Evolutionary conservation across 768 basidiomycete genomes (phyloP).

Genomic region (Boletus barrowsii): DNA sequence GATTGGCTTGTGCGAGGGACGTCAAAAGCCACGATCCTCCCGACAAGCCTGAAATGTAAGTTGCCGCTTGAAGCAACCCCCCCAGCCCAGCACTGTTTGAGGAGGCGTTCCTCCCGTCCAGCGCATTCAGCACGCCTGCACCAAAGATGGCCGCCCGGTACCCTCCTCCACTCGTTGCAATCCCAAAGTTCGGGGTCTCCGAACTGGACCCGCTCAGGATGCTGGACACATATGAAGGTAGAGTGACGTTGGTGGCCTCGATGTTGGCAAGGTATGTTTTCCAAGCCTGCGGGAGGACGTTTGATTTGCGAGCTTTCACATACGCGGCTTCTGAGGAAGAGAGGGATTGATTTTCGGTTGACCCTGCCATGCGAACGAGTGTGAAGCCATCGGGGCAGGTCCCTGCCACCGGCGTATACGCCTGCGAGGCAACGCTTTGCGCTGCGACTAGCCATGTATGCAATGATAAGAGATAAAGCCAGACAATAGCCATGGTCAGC

Average conservation of each 20-base stretch:
- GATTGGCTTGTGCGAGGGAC: slow-evolving; percentile 40
- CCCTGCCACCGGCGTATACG: slow-evolving; percentile 20
- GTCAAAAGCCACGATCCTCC: slow-evolving; percentile 40
- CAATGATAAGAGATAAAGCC: slow-evolving; percentile 11
- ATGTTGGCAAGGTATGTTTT: slow-evolving; percentile 38
- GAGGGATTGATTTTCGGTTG: slow-evolving; percentile 30
- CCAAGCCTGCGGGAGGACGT: slow-evolving; percentile 41
- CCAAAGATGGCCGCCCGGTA: slow-evolving; percentile 53
- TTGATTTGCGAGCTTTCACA: slow-evolving; percentile 28
- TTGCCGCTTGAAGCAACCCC: slow-evolving; percentile 50
- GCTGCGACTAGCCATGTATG: slow-evolving; percentile 9
- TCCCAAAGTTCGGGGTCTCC: slow-evolving; percentile 39
- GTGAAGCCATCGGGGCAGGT: slow-evolving; percentile 21
- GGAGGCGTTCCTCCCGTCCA: slow-evolving; percentile 49
- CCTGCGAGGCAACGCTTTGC: slow-evolving; percentile 21
- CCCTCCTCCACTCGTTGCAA: slow-evolving; percentile 57
- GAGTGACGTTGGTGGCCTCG: slow-evolving; percentile 23
- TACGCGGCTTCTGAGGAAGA: slow-evolving; percentile 36
- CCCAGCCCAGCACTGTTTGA: slow-evolving; percentile 41
- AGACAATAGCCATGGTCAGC: neutral
- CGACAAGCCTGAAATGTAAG: slow-evolving; percentile 51
- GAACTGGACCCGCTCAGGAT: slow-evolving; percentile 28
- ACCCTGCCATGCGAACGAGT: slow-evolving; percentile 29
- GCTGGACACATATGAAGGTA: slow-evolving; percentile 34
- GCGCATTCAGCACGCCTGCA: slow-evolving; percentile 46